phyloP scores from a whole-genome alignment of 2,329 filamentous ascomycete species.

The Colletotrichum aenigma region DNA sequence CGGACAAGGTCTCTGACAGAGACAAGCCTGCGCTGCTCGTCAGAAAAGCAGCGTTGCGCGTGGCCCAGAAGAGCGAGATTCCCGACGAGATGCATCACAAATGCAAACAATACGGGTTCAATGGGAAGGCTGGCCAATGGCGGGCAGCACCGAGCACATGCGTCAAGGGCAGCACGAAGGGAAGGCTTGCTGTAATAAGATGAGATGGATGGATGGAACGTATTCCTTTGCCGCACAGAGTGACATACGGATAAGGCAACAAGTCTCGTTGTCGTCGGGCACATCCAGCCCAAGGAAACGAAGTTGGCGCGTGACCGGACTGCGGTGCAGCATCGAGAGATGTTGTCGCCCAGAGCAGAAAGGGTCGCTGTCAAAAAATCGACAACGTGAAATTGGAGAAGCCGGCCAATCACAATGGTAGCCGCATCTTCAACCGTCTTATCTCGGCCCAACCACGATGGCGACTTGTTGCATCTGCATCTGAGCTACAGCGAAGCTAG shows the following conservation, averaged over 20 bases:
- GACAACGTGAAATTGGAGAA: slow-evolving; percentile 45
- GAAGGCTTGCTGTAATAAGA: background rate
- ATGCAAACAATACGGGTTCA: background rate
- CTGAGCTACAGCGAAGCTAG: slow-evolving; percentile 5
- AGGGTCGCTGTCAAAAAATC: slow-evolving; percentile 22
- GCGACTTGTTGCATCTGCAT: slow-evolving; percentile 13
- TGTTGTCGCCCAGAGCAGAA: background rate
- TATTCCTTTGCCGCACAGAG: background rate
- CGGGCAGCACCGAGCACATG: slow-evolving; percentile 7
- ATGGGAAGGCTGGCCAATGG: slow-evolving; percentile 7
- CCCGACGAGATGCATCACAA: background rate
- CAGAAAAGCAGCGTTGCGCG: background rate
- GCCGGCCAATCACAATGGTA: slow-evolving; percentile 40
- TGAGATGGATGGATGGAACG: background rate
- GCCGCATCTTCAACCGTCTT: slow-evolving; percentile 34
- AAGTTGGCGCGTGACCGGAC: slow-evolving; percentile 1
- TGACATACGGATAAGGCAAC: background rate
- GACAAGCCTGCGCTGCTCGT: background rate
- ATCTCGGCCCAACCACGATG: slow-evolving; percentile 45
- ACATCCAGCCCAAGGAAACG: background rate
- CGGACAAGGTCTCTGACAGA: background rate
- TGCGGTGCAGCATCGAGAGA: background rate
- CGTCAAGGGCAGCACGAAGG: background rate
- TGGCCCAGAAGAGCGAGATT: background rate
- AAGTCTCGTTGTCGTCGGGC: background rate